These are phyloP conservation scores for Mycena pura DNA, from an alignment of 768 basidiomycete species.

Conservation along the genomic window DNA sequence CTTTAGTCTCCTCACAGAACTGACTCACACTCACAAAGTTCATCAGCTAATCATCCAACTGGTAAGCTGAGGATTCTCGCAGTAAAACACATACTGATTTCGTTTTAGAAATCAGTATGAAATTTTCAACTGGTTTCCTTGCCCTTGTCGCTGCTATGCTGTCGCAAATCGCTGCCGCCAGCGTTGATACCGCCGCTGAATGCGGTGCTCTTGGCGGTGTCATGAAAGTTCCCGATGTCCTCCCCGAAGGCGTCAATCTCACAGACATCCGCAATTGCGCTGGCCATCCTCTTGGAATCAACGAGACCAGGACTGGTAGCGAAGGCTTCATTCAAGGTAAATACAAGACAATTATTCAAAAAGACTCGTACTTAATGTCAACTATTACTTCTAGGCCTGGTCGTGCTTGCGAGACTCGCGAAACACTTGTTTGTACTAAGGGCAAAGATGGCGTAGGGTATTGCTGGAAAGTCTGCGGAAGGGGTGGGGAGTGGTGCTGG, in stretches of 20 bases:
- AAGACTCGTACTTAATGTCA: not conserved
- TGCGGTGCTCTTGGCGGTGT: conserved; percentile 2
- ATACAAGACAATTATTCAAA: not conserved
- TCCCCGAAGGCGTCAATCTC: not conserved
- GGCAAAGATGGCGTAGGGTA: not conserved
- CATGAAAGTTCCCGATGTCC: not conserved
- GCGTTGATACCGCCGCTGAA: not conserved
- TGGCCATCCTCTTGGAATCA: not conserved
- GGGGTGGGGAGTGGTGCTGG: not conserved
- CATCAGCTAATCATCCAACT: not conserved
- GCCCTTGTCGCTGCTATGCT: not conserved
- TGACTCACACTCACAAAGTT: not conserved
- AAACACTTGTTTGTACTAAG: not conserved
- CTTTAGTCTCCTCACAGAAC: not conserved
- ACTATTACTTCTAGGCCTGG: not conserved
- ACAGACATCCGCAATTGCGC: not conserved
- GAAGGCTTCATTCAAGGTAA: not conserved
- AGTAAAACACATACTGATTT: not conserved
- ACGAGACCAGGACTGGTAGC: not conserved
- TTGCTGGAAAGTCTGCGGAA: not conserved
- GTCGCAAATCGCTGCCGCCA: not conserved
- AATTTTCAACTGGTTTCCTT: not conserved
- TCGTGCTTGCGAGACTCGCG: not conserved
- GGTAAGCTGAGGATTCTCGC: not conserved
- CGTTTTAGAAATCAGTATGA: not conserved